Evolutionary conservation across 1,139 yeast genomes (phyloP).

Genomic region (Magnusiomyces tetraspermus): DNA sequence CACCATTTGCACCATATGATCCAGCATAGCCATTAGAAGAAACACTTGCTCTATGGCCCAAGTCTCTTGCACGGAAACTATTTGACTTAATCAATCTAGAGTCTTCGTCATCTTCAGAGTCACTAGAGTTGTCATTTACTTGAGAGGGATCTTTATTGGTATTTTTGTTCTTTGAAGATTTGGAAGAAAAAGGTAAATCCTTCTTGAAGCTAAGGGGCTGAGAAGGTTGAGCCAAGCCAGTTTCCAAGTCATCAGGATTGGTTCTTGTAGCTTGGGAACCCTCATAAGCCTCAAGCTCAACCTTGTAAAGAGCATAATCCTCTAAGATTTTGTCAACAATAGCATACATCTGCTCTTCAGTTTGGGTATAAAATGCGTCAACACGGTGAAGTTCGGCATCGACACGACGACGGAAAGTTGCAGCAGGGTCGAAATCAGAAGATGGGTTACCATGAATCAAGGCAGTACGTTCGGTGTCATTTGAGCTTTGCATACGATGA

Average conservation of each 20-base stretch:
- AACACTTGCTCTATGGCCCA: not conserved
- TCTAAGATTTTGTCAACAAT: constrained; percentile 41
- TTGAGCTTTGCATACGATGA: constrained; percentile 21
- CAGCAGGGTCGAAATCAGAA: constrained; percentile 39
- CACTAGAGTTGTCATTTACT: not conserved
- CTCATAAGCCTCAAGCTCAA: constrained; percentile 14
- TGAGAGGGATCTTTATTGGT: too few species aligned
- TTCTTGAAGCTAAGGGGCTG: not conserved
- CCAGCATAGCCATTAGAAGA: not conserved
- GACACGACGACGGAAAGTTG: constrained; percentile 43
- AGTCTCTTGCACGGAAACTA: not conserved
- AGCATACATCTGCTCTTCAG: constrained; percentile 40
- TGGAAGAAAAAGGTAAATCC: too few species aligned
- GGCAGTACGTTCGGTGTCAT: constrained; percentile 30
- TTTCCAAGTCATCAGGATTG: not conserved
- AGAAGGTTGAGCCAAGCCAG: not conserved
- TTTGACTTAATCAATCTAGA: not conserved
- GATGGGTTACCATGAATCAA: constrained; percentile 23
- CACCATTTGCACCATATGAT: not conserved
- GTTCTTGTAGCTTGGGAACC: not conserved
- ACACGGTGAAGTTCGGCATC: constrained; percentile 49
- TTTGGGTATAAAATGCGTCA: constrained; percentile 43
- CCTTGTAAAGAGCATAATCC: constrained; percentile 18
- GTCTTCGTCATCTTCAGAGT: not conserved
- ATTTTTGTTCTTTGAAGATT: too few species aligned